Base-by-base conservation (phyloP, 306 rosid genomes). In the Cicer yamashitae region DNA sequence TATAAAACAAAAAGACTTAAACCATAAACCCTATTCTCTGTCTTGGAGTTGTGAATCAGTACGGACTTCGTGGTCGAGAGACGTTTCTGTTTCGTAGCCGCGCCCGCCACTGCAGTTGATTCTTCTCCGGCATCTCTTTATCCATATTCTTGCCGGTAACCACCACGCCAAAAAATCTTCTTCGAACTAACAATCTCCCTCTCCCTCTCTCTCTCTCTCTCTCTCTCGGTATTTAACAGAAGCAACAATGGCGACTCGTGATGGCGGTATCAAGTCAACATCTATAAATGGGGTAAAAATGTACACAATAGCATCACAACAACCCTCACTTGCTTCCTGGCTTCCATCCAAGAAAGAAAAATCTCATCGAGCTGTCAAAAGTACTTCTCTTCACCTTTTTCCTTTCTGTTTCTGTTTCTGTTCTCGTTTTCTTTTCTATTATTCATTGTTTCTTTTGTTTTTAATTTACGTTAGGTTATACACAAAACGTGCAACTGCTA, bases 281-380 rank as follows among this genome's bases (percentile, higher is more conserved):
- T 87, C 87, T 12, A 85, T 90, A 39, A 90, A 89, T 40, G 96
- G 97, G 5, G 94, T 94, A 17, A 89, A 90, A 82, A 74, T 89
- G 80, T 91, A 94, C 65, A 87, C 88, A 3, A 59, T 88, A 3
- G 91, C 96, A 14, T 91, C 97, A 25, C 91, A 94, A 64, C 96
- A 90, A 69, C 97, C 93, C 13, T 90, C 98, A 10, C 76, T 43
- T 6, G 93, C 97, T 37, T 77, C 90, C 12, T 94, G 98, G 98
- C 74, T 86, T 39, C 59, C 87, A 67, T 79, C 87, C 15, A 91
- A 91, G 88, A 90, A 94, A 79, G 82, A 77, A 44, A 83, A 79
- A 13, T 85, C 92, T 50, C 89, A 85, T 51, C 96, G 97, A 79
- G 81, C 84, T 50, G 80, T 83, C 34, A 87, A 86, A 72, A 84